These are phyloP conservation scores for Aspergillus latus DNA, from an alignment of 2,329 filamentous ascomycete species.

Conservation along the genomic window DNA sequence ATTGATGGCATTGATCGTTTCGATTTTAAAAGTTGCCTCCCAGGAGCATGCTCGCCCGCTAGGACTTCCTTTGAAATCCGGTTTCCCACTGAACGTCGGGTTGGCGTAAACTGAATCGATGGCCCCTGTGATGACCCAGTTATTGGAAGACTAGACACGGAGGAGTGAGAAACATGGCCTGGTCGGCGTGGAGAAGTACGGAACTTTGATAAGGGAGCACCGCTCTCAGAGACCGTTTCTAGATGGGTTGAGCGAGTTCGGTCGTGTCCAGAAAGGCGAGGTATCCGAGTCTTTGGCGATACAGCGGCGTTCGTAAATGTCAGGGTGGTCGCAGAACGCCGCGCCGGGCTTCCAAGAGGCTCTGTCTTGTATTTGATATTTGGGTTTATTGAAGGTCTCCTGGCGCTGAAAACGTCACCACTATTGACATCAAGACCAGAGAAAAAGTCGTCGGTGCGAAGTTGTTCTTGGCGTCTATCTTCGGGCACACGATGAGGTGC, in stretches of 20 bases:
- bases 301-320: slow-evolving; percentile 84
- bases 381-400: slow-evolving; percentile 80
- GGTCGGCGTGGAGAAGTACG: slow-evolving; percentile 67
- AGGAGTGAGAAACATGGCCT: slow-evolving; percentile 67
- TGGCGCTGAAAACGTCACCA: slow-evolving; percentile 75
- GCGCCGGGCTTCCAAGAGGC: slow-evolving; percentile 66
- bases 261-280: slow-evolving; percentile 71
- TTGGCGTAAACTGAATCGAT: slow-evolving; percentile 59
- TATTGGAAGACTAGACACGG: slow-evolving; percentile 62
- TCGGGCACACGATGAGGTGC: slow-evolving; percentile 34
- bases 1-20: slow-evolving; percentile 63
- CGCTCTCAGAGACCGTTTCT: slow-evolving; percentile 91
- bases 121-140: slow-evolving; percentile 61
- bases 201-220: slow-evolving; percentile 65
- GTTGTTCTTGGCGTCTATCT: slow-evolving; percentile 20
- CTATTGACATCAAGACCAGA: slow-evolving; percentile 83
- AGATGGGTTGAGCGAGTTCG: slow-evolving; percentile 68
- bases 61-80: slow-evolving; percentile 38
- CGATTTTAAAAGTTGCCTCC: slow-evolving; percentile 55
- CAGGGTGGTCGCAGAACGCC: slow-evolving; percentile 74
- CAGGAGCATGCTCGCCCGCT: slow-evolving; percentile 51
- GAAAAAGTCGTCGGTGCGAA: slow-evolving; percentile 71
- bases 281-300: slow-evolving; percentile 66
- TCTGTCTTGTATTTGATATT: slow-evolving; percentile 85
- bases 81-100: slow-evolving; percentile 58